Evolutionary conservation across 805 yeast genomes (phyloP).

Genomic region (Candida incommunis): DNA sequence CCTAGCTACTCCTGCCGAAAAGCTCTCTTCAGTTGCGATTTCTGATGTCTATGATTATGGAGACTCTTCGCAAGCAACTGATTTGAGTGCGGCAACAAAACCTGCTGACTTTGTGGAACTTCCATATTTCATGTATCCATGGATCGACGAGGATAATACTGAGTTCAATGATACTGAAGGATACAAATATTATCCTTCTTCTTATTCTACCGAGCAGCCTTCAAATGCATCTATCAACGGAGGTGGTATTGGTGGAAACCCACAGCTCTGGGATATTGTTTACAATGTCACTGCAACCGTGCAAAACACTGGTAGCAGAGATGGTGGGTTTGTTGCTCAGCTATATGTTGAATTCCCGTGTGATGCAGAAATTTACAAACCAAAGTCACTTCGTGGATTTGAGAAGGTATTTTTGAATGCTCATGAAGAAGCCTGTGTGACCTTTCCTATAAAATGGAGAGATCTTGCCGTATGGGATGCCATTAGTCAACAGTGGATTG

Average conservation of each 20-base stretch:
- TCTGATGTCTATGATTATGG: not conserved
- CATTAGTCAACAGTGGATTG: conserved; percentile 40
- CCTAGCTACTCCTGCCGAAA: conserved; percentile 12
- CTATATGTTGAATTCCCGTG: conserved; percentile 37
- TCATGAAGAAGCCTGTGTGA: conserved; percentile 25
- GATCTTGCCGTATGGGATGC: conserved; percentile 47
- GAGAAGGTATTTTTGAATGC: conserved; percentile 36
- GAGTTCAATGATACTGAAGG: conserved; percentile 9
- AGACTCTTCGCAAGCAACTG: not conserved
- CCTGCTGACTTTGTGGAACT: conserved; percentile 22
- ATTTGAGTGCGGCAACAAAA: not conserved
- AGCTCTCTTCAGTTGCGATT: not conserved
- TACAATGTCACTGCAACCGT: conserved; percentile 30
- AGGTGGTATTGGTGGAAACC: conserved; percentile 48
- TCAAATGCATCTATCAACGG: conserved; percentile 17
- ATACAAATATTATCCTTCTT: conserved; percentile 21
- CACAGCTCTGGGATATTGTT: conserved; percentile 41
- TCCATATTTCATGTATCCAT: conserved; percentile 15
- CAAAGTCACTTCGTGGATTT: conserved; percentile 41
- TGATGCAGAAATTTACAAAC: conserved; percentile 26
- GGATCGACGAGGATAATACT: conserved; percentile 5
- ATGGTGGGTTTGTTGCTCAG: conserved; percentile 27
- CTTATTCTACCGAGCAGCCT: conserved; percentile 21
- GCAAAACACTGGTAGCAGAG: not conserved
- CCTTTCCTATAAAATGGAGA: conserved; percentile 34